Evolutionary conservation across 2,329 filamentous ascomycete species (phyloP).

Genomic region (Penicillium digitatum): DNA sequence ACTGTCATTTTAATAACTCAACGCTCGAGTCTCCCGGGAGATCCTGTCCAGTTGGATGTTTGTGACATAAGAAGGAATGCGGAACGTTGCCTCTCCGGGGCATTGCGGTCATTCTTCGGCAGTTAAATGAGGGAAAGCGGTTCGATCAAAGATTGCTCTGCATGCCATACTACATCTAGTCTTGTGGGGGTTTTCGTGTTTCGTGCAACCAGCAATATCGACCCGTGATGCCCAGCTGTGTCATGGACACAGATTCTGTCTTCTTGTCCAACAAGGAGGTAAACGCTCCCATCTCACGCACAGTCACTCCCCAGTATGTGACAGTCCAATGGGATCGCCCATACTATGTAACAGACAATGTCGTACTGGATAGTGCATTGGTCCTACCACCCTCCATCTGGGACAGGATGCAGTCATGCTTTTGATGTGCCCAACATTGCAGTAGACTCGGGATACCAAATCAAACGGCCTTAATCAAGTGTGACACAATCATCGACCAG

Average conservation of each 20-base stretch:
- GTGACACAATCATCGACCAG: slow-evolving; percentile 55
- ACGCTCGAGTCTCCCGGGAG: neutral
- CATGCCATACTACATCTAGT: neutral
- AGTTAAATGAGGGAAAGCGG: neutral
- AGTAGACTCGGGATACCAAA: slow-evolving; percentile 47
- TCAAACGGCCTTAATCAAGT: slow-evolving; percentile 50
- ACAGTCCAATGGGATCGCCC: neutral
- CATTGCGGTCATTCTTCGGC: neutral
- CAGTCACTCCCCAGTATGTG: no score
- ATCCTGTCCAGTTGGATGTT: neutral
- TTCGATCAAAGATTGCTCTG: neutral
- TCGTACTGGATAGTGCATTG: neutral
- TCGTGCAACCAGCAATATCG: neutral
- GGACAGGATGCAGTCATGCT: slow-evolving; percentile 49
- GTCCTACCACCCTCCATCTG: slow-evolving; percentile 35
- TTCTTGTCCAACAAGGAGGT: neutral
- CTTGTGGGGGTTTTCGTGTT: neutral
- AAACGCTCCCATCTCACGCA: neutral
- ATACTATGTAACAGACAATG: neutral
- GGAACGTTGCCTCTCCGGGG: neutral
- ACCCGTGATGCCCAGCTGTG: neutral
- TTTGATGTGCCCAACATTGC: slow-evolving; percentile 49
- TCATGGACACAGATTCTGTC: neutral
- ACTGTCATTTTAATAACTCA: neutral
- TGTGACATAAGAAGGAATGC: neutral